Evolutionary conservation across 2,329 filamentous ascomycete species (phyloP).

Genomic region (Trichoderma koningii): DNA sequence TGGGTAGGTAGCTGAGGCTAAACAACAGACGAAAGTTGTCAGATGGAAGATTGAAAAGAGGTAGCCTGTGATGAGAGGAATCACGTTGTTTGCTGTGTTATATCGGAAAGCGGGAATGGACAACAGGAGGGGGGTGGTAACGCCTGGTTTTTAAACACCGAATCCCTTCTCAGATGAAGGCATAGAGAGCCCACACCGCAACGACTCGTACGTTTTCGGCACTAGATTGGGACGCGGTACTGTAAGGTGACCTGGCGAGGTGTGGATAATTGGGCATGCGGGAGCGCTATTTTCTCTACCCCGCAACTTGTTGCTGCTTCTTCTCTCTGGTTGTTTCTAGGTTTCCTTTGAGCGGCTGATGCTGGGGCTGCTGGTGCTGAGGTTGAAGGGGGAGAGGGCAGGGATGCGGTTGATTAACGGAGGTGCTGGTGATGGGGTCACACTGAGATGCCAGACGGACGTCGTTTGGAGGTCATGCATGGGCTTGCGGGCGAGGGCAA

Average conservation of each 20-base stretch:
- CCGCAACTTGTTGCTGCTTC: constrained; percentile 3
- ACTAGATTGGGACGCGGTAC: not conserved
- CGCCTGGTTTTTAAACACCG: constrained; percentile 20
- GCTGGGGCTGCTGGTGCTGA: not conserved
- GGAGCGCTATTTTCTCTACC: constrained; percentile 26
- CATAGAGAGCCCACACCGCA: constrained; percentile 9
- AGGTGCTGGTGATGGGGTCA: constrained; percentile 17
- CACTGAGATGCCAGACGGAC: constrained; percentile 7
- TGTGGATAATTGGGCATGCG: constrained; percentile 21
- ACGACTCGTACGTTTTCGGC: constrained; percentile 4
- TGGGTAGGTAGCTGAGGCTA: not conserved
- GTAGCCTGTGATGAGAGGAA: not conserved
- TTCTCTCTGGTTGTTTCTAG: not conserved
- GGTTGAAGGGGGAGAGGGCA: not conserved
- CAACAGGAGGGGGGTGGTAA: constrained; percentile 15
- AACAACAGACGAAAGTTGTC: not conserved
- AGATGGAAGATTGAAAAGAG: not conserved
- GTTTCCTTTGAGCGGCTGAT: not conserved
- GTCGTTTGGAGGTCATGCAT: constrained; percentile 9
- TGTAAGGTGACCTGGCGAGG: constrained; percentile 20
- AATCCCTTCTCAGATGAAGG: constrained; percentile 1
- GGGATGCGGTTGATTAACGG: constrained; percentile 10
- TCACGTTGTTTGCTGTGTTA: not conserved
- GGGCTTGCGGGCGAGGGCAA: not conserved
- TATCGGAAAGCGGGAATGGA: not conserved